Base-by-base conservation (phyloP, 2,329 filamentous ascomycete genomes). In the Sporothrix humicola region DNA sequence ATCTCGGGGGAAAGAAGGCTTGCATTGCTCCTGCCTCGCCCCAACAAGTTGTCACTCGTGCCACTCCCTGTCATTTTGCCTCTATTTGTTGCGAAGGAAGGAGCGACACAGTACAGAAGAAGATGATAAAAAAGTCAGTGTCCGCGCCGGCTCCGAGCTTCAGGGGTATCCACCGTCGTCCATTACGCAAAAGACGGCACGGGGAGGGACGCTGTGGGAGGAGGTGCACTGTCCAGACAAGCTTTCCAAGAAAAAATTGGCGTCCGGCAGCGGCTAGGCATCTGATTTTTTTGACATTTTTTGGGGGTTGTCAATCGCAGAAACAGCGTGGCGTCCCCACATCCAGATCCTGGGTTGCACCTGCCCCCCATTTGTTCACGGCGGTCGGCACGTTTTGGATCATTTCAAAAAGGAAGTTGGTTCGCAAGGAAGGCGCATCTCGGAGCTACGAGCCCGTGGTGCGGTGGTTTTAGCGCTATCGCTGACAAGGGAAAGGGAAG, bases 101-200 rank as follows among this genome's bases (percentile, higher is more conserved):
- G 37, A 65, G 59, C 59, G 59, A 65, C 15, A 23, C 59, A 46
- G 59, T n/a, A 13, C 52, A 44, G 12, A 52, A 44, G 12, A 58
- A 3, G 23, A 26, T 26, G 23, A 20, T 44, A 50, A 23, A 59
- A 69, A n/a, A 50, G 17, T 15, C 9, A 10, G n/a, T 66, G 68
- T 71, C 72, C 72, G 72, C 37, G 48, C 68, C 72, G 72, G 72
- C 72, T 66, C 72, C 72, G 72, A 73, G 46, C 46, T 12, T 48
- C 59, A 37, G n/a, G 50, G 44, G 56, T n/a, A 48, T 23, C 46
- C 8, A 52, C 46, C 65, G n/a, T 50, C 26, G 65, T 6, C 46
- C 46, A 66, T 31, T 66, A 66, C 63, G 63, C 63, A 66, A 66
- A 54, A 70, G 31, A 48, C 69, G 56, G 69, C 69, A 71, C 69